Evolutionary conservation across 2,329 filamentous ascomycete species (phyloP), one percentile per base, ranked within the genome.

Genomic region (Emydomyces testavorans): DNA sequence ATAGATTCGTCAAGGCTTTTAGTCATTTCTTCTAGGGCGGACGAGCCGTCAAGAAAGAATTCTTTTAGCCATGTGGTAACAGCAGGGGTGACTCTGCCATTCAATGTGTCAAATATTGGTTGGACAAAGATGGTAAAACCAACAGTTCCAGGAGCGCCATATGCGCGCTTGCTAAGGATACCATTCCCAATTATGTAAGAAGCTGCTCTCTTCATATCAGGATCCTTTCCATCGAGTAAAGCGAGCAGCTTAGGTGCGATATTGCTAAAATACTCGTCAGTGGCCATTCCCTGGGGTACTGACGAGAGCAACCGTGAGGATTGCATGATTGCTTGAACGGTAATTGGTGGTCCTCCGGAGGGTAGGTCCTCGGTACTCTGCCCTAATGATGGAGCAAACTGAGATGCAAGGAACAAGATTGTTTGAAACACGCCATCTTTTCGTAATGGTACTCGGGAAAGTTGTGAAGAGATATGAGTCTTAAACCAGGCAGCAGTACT

Each of bases 251-350:
- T 67, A 10, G 67, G 63, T 10, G 60, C 63, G 48, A 69, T 63
- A n/a, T 56, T 58, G 1, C 51, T 50, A 32, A 69, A 67, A 50
- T 69, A 70, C n/a, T 50, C 42, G 10, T 50, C 44, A 5, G 65
- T 52, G 4, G 66, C 58, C 53, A 65, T 59, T 11, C 56, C 61
- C 23, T 64, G 62, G 0, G 67, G 67, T 3, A 70, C 63, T 35
- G 66, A 67, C 1, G 66, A 67, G 6, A 70, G 58, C 16, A 70
- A 52, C 23, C 60, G 61, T 3, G 67, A 69, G 1, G 62, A 64
- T 39, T 69, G 67, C 65, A 68, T 69, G 7, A 70, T 68, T 1
- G 65, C 64, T 47, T 69, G 64, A 4, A 69, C 62, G 2, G 67
- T 70, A 15, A 70, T 62, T 43, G 61, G 61, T 8, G 67, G 65